A percentile compares a stretch with the other conserved stretches of the same genome.
These are phyloP conservation scores for Umbilicus rupestris DNA, from an alignment of 164 flowering plant genomes.

Conservation along the genomic window DNA sequence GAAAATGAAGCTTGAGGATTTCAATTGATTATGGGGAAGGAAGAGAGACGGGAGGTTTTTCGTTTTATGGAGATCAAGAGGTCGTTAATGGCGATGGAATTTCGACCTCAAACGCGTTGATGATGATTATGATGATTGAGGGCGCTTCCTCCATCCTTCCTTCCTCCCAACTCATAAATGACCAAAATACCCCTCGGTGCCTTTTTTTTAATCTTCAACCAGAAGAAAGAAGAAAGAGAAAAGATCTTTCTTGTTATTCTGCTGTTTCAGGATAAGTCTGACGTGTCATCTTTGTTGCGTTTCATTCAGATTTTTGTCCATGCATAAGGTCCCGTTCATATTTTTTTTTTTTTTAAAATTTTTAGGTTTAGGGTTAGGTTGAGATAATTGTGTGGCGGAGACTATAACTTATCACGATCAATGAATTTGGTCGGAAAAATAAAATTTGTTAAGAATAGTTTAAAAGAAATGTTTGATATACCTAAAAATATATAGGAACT, in stretches of 20 bases:
- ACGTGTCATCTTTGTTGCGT: not conserved
- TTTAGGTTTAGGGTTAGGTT: too few species aligned
- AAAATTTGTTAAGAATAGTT: too few species aligned
- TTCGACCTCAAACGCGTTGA: conserved; percentile 23
- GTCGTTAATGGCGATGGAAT: conserved; percentile 41
- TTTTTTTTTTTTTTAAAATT: not conserved
- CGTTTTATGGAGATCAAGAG: conserved; percentile 28
- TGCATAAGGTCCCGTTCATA: not conserved
- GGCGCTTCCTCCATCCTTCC: not conserved
- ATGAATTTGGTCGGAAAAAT: too few species aligned
- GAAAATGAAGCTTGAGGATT: not conserved
- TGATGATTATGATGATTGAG: not conserved
- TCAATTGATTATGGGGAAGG: not conserved
- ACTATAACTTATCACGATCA: too few species aligned
- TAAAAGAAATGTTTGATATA: too few species aligned
- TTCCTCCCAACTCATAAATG: not conserved
- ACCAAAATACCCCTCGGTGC: not conserved
- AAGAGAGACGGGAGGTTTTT: not conserved
- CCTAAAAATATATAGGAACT: too few species aligned
- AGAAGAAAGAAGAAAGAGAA: too few species aligned
- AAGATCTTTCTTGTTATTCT: not conserved
- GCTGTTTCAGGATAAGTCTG: not conserved
- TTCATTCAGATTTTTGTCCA: not conserved
- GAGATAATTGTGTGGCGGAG: too few species aligned
- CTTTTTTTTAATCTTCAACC: too few species aligned